phyloP scores from a whole-genome alignment of 208 protist genomes.

The Leishmania arabica region DNA sequence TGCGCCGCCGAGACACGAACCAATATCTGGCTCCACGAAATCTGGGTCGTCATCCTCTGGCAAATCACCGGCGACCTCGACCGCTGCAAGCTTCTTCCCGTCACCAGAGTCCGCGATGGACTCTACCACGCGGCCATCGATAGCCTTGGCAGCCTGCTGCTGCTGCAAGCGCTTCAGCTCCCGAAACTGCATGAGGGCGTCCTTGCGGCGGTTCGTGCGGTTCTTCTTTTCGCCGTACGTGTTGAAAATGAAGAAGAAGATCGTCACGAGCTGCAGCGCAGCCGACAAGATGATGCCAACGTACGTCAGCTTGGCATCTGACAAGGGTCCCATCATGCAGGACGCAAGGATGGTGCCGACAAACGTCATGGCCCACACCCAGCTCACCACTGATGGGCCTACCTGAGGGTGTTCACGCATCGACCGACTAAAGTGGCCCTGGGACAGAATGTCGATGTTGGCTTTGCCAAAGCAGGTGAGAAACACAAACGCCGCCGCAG shows the following conservation, averaged over 20 bases:
- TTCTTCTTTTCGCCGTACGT: slow-evolving; percentile 48
- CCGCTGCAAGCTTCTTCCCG: neutral
- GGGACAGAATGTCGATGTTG: slow-evolving; percentile 56
- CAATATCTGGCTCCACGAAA: slow-evolving; percentile 18
- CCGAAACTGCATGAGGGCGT: slow-evolving; percentile 17
- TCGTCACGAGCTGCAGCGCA: slow-evolving; percentile 30
- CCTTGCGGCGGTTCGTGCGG: slow-evolving; percentile 33
- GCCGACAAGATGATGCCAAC: slow-evolving; percentile 36
- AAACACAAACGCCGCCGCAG: slow-evolving; percentile 42
- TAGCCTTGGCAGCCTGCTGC: neutral
- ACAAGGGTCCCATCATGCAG: slow-evolving; percentile 43
- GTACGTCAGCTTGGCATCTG: slow-evolving; percentile 29
- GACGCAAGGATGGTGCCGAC: slow-evolving; percentile 43
- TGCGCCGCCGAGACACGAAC: slow-evolving; percentile 21
- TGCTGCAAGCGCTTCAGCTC: neutral
- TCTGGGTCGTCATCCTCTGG: slow-evolving; percentile 6
- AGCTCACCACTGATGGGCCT: slow-evolving; percentile 47
- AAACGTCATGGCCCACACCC: slow-evolving; percentile 45
- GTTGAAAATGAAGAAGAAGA: slow-evolving; percentile 58
- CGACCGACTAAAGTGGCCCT: slow-evolving; percentile 58
- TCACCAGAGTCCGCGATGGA: slow-evolving; percentile 3
- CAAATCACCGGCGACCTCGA: neutral
- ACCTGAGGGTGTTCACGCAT: slow-evolving; percentile 36
- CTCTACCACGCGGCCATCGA: slow-evolving; percentile 10
- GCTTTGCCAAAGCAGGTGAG: slow-evolving; percentile 36